These are phyloP conservation scores for Barbatosphaeria neglecta DNA, from an alignment of 495 filamentous ascomycete genomes.

Conservation along the genomic window DNA sequence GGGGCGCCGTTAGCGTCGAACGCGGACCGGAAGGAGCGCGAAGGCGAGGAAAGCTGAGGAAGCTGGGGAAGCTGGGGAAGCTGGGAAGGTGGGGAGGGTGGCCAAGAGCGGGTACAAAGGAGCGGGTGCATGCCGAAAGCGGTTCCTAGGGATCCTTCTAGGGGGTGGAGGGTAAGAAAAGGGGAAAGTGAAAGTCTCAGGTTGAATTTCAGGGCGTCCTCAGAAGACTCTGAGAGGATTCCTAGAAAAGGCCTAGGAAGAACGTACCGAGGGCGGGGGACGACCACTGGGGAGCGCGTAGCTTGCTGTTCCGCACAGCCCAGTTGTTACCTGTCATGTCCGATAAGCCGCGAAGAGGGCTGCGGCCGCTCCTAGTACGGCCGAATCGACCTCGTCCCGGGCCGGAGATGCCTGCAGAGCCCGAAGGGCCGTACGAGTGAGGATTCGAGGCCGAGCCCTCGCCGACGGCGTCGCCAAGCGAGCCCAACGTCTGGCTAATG, in stretches of 20 bases:
- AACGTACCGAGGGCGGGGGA: conserved; percentile 33
- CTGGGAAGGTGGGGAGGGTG: too few relatives aligned
- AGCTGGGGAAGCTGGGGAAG: too few relatives aligned
- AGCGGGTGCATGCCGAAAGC: too few relatives aligned
- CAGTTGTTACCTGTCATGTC: conserved; percentile 44
- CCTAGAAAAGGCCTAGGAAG: neutral
- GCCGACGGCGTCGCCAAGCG: conserved; percentile 16
- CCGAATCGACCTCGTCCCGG: conserved; percentile 72
- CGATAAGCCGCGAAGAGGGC: conserved; percentile 46
- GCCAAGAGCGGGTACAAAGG: too few relatives aligned
- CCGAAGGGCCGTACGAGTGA: conserved; percentile 22
- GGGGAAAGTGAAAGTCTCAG: too few relatives aligned
- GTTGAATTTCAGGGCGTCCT: too few relatives aligned
- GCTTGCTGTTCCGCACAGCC: conserved; percentile 32
- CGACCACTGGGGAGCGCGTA: conserved; percentile 29
- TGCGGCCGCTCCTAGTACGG: conserved; percentile 50
- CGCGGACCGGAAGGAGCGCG: neutral
- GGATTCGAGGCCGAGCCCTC: conserved; percentile 25
- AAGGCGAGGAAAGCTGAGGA: neutral
- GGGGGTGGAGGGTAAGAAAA: too few relatives aligned
- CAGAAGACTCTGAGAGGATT: neutral
- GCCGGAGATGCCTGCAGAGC: conserved; percentile 60
- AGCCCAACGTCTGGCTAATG: conserved; percentile 11
- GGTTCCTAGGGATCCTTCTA: too few relatives aligned
- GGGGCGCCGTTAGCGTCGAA: too few relatives aligned